Evolutionary conservation across 768 basidiomycete genomes (phyloP), one percentile per base, ranked within the genome.

Genomic region (Boletus pseudopeckii): DNA sequence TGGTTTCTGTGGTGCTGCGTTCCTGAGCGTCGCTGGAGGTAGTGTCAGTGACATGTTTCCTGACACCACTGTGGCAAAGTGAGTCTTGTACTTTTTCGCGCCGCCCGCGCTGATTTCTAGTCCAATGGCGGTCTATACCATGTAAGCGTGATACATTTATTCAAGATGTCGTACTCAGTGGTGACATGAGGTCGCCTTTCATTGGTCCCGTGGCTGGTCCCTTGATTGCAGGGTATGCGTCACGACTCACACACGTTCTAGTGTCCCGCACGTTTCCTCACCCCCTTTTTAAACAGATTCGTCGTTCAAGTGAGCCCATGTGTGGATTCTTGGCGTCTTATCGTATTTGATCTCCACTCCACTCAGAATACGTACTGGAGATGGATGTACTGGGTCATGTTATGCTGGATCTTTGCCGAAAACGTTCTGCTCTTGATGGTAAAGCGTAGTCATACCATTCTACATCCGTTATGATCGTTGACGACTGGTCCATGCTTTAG

Each of bases 301-400:
- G 85, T 91, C 61, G 88, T 87, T 61, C 80, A 86, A 66, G 82
- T 80, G 42, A 49, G 73, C 32, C 9, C 20, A 26, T 52, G n/a
- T 10, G 11, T 28, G 17, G 28, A 17, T 26, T 26, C n/a, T 20
- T 46, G 5, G n/a, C 39, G 7, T 34, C 10, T 24, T 18, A 49
- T 44, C 48, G 58, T 41, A 59, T 45, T 48, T 15, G 20, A 50
- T 28, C 39, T 18, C n/a, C 11, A 1, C 24, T 33, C 2, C 34
- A 1, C 41, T 39, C 45, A 88, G 80, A 73, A 84, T 58, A 56
- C 77, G 1, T 61, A 77, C 43, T 88, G 87, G 88, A 71, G 86
- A 54, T 92, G 90, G 90, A 89, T 88, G 0, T 93, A 85, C 70
- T 82, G 84, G 52, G 70, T 87, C 15, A 65, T 86, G 52, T 55